These are phyloP conservation scores for Rheum nobile DNA, from an alignment of 148 eudicot genomes.

Conservation along the genomic window DNA sequence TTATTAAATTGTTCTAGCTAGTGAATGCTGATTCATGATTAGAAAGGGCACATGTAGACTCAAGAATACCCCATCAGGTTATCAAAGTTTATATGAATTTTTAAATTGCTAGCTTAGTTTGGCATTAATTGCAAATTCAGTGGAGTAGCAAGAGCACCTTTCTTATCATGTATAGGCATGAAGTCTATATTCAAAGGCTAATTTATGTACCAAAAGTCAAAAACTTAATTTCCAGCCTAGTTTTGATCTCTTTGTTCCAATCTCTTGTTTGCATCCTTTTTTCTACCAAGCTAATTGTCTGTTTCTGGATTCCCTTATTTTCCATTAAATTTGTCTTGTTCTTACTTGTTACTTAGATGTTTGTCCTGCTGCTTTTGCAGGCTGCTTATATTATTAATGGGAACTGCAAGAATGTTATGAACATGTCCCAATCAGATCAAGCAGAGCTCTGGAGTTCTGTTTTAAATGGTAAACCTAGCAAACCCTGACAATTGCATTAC, in stretches of 20 bases:
- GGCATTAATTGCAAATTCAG: background rate
- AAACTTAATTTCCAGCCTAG: background rate
- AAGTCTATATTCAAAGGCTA: background rate
- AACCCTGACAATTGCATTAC: background rate
- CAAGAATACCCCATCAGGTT: background rate
- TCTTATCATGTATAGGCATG: background rate
- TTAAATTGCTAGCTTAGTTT: background rate
- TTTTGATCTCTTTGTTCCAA: background rate
- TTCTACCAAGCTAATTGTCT: background rate
- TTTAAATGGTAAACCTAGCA: constrained; percentile 45
- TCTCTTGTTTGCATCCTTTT: background rate
- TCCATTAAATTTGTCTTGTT: background rate
- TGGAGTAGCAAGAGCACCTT: background rate
- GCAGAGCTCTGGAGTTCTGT: constrained; percentile 79
- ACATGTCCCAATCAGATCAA: constrained; percentile 91
- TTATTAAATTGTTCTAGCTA: background rate
- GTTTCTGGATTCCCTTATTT: background rate
- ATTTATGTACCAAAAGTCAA: background rate
- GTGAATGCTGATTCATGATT: background rate
- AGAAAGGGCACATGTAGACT: background rate
- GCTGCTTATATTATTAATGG: constrained; percentile 86
- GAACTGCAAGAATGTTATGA: constrained; percentile 90
- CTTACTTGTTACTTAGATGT: background rate
- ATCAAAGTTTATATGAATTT: background rate
- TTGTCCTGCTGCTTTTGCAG: constrained; percentile 27